Conservation (phyloP, 2,329 filamentous ascomycete species). For the Diaporthe longicolla region DNA sequence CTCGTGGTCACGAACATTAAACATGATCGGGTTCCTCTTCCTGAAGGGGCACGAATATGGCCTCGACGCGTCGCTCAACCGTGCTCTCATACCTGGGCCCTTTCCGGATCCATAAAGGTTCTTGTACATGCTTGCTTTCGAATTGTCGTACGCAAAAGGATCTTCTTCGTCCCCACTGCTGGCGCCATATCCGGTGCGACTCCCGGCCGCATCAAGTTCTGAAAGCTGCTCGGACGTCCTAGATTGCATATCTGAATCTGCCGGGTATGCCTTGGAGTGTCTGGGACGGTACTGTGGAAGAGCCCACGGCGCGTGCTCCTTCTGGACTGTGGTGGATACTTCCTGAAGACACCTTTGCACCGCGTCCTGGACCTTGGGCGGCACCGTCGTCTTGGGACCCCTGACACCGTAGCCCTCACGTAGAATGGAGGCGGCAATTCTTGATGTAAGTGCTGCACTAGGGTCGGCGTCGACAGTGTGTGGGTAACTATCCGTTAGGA, state of each 20-base stretch:
- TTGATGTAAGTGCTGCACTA: constrained; percentile 37
- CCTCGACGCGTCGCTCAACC: background rate
- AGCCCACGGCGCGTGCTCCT: constrained; percentile 30
- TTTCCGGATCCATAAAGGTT: background rate
- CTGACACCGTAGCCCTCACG: constrained; percentile 33
- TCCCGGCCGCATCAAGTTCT: background rate
- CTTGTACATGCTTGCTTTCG: background rate
- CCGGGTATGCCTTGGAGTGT: background rate
- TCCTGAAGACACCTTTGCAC: constrained; percentile 29
- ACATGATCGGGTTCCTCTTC: constrained; percentile 37
- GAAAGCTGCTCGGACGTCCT: constrained; percentile 8
- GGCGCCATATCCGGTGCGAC: background rate
- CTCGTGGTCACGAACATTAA: constrained; percentile 43
- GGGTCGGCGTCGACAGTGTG: constrained; percentile 39
- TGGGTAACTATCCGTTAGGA: constrained; percentile 17
- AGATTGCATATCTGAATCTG: constrained; percentile 21
- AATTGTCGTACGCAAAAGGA: constrained; percentile 39
- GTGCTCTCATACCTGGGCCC: background rate
- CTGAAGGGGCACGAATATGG: constrained; percentile 40
- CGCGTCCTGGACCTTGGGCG: constrained; percentile 24
- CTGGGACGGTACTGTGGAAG: constrained; percentile 12
- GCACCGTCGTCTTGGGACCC: constrained; percentile 6
- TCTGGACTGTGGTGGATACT: constrained; percentile 15
- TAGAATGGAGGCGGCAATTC: constrained; percentile 38
- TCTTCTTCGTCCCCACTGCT: constrained; percentile 34